phyloP scores from a whole-genome alignment of 2,329 filamentous ascomycete genomes.

The Colletotrichum endophyticum region DNA sequence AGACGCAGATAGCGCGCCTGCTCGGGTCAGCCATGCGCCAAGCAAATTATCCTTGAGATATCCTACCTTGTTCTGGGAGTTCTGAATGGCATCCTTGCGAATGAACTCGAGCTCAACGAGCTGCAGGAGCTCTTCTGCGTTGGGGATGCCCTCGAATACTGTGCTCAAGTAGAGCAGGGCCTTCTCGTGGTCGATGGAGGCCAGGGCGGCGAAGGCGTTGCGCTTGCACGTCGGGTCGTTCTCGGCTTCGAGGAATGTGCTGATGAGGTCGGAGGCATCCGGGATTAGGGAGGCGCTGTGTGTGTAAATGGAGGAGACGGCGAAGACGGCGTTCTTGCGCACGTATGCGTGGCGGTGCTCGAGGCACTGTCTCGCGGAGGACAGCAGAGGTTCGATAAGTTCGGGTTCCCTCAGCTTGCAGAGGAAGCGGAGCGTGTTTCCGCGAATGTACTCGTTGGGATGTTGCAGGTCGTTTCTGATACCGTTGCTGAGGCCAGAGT shows the following conservation, averaged over 20 bases:
- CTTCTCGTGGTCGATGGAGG: conserved; percentile 91
- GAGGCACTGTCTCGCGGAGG: conserved; percentile 88
- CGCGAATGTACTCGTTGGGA: conserved; percentile 96
- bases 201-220: conserved; percentile 92
- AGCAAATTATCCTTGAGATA: not conserved
- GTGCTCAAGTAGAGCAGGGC: conserved; percentile 86
- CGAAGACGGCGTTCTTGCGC: conserved; percentile 96
- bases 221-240: conserved; percentile 96
- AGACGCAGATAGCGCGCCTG: conserved; percentile 88
- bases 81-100: conserved; percentile 93
- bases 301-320: conserved; percentile 88
- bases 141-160: conserved; percentile 92
- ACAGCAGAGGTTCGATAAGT: conserved; percentile 93
- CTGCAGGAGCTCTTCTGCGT: conserved; percentile 92
- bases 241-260: conserved; percentile 87
- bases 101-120: conserved; percentile 97
- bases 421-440: conserved; percentile 97
- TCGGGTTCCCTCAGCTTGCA: conserved; percentile 96
- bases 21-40: not conserved
- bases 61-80: conserved; percentile 87
- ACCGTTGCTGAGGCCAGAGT: conserved; percentile 72
- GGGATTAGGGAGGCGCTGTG: conserved; percentile 93
- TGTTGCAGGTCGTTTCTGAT: conserved; percentile 98
- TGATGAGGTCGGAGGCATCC: conserved; percentile 91
- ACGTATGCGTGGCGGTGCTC: conserved; percentile 98